These are phyloP conservation scores for Torulaspora franciscae DNA, from an alignment of 805 yeast genomes.

Conservation along the genomic window DNA sequence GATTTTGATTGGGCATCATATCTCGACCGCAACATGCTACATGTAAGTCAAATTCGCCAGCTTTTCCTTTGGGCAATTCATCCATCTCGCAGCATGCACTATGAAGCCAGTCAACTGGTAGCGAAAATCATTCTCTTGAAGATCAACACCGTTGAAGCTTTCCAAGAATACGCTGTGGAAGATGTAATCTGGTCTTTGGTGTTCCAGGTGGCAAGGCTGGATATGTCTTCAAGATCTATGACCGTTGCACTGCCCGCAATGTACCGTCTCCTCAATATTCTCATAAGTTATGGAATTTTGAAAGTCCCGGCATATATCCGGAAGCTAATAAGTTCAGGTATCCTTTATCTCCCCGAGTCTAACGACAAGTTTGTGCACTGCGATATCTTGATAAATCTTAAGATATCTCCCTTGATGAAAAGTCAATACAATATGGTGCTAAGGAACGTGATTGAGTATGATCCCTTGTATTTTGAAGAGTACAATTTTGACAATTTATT, in stretches of 20 bases:
- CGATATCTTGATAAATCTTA: slow-evolving; percentile 52
- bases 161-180: slow-evolving; percentile 36
- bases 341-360: slow-evolving; percentile 57
- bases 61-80: slow-evolving; percentile 33
- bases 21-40: slow-evolving; percentile 27
- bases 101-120: slow-evolving; percentile 32
- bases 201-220: slow-evolving; percentile 36
- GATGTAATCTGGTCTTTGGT: slow-evolving; percentile 36
- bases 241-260: slow-evolving; percentile 33
- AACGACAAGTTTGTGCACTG: slow-evolving; percentile 52
- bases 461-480: slow-evolving; percentile 34
- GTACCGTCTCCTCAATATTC: slow-evolving; percentile 43
- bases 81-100: slow-evolving; percentile 29
- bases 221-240: slow-evolving; percentile 26
- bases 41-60: slow-evolving; percentile 27
- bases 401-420: slow-evolving; percentile 44
- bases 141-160: slow-evolving; percentile 27
- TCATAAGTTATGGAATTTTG: slow-evolving; percentile 41
- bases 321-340: slow-evolving; percentile 78
- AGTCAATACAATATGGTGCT: slow-evolving; percentile 54
- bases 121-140: slow-evolving; percentile 30
- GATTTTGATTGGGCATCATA: slow-evolving; percentile 33
- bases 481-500: slow-evolving; percentile 32
- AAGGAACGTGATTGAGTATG: slow-evolving; percentile 45
- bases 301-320: slow-evolving; percentile 60